These are phyloP conservation scores for Calonectria pteridis DNA, from an alignment of 2,329 filamentous ascomycete species.

Conservation along the genomic window DNA sequence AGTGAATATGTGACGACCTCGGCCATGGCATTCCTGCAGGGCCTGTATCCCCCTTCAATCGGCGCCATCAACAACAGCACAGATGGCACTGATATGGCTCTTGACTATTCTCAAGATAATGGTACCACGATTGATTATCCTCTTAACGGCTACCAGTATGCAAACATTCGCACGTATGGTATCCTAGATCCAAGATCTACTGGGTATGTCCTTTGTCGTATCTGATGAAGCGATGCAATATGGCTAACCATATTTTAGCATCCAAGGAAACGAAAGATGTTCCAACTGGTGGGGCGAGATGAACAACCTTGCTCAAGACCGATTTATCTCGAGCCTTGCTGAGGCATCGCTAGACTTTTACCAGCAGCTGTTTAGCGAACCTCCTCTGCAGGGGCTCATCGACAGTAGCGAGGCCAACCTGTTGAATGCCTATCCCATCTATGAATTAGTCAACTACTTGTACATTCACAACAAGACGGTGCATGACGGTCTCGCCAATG, in stretches of 20 bases:
- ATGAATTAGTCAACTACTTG: constrained; percentile 68
- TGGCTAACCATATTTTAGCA: constrained; percentile 40
- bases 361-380: constrained; percentile 53
- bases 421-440: constrained; percentile 65
- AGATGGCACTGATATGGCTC: constrained; percentile 57
- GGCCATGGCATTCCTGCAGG: constrained; percentile 84
- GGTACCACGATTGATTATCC: constrained; percentile 72
- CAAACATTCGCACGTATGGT: constrained; percentile 71
- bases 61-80: constrained; percentile 44
- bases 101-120: constrained; percentile 42
- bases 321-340: constrained; percentile 40
- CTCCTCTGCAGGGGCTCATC: constrained; percentile 55
- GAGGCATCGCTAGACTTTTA: constrained; percentile 56
- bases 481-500: constrained; percentile 51
- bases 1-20: constrained; percentile 71
- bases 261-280: constrained; percentile 56
- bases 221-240: background rate
- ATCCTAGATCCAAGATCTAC: constrained; percentile 58
- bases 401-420: constrained; percentile 53
- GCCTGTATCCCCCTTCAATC: constrained; percentile 81
- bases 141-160: constrained; percentile 84
- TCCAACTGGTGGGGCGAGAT: constrained; percentile 51
- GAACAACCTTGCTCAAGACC: constrained; percentile 42
- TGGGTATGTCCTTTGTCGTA: constrained; percentile 53
- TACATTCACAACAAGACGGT: constrained; percentile 64